Evolutionary conservation across 2,329 filamentous ascomycete species (phyloP), one percentile per base, ranked within the genome.

Genomic region (Teratosphaeria nubilosa): DNA sequence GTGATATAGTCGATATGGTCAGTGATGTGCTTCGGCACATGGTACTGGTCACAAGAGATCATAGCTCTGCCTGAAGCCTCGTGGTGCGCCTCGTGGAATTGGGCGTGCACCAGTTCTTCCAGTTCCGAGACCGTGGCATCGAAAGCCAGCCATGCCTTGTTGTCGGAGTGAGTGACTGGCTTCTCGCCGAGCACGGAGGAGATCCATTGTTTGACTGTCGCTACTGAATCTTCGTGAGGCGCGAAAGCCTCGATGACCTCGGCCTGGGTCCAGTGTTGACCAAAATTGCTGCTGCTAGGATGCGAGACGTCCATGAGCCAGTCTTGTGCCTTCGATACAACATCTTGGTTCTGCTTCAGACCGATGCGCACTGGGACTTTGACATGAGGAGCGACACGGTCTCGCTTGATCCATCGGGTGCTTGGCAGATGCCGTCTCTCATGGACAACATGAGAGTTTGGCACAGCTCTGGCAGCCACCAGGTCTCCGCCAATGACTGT

Each of bases 81-180:
- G 57, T 70, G 63, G 24, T 68, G 60, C 27, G 64, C 64, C 51
- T 66, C 67, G 48, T 68, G 61, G 59, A 66, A 71, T 20, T 66
- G 59, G 14, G 69, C 62, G 22, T 64, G 59, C 22, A 70, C 57
- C 6, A 71, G 56, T 3, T 57, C 53, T 60, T 71, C 69, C 16
- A 64, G 61, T 54, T 70, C 64, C 14, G 63, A 56, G 16, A 62
- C 62, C 11, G 65, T 62, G 10, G 68, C 69, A 59, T 70, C 68
- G 56, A 71, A 70, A 7, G 66, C 66, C 4, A 71, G 58, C 69
- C 68, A 71, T 20, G 60, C 66, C 56, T 70, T 70, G 61, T 72
- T 72, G 32, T 69, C 64, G 2, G 67, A 65, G 51, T 71, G 69
- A 9, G 63, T 64, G 56, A 72, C 64, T 16, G 58, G 51, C 50